These are phyloP conservation scores for Cordyceps militaris DNA, from an alignment of 2,329 filamentous ascomycete species.

Conservation along the genomic window DNA sequence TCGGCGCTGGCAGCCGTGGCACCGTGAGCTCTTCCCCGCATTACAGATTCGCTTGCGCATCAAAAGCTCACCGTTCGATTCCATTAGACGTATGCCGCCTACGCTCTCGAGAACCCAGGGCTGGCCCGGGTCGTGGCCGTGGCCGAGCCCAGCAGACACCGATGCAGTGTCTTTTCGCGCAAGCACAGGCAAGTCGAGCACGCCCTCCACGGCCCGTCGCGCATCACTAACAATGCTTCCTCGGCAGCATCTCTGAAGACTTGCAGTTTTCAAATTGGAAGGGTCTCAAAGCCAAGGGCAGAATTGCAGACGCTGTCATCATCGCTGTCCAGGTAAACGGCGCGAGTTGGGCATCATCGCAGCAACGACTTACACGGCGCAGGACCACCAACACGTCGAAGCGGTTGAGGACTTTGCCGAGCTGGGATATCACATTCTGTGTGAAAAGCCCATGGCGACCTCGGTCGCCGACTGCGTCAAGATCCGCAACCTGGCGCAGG, in stretches of 20 bases:
- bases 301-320: constrained; percentile 14
- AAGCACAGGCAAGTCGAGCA: constrained; percentile 11
- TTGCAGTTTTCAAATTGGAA: constrained; percentile 14
- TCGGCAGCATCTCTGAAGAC: constrained; percentile 11
- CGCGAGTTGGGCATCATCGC: no score
- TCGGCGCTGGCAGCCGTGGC: constrained; percentile 15
- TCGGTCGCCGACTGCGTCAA: constrained; percentile 14
- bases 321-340: constrained; percentile 13
- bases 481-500: constrained; percentile 9
- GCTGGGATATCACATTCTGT: constrained; percentile 16
- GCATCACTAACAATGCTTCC: neutral
- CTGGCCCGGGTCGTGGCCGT: constrained; percentile 15
- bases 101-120: constrained; percentile 13
- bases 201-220: no score
- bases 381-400: constrained; percentile 19
- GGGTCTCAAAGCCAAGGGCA: constrained; percentile 12
- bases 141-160: constrained; percentile 13
- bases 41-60: neutral
- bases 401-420: constrained; percentile 29
- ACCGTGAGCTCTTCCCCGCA: constrained; percentile 7
- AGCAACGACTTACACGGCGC: neutral
- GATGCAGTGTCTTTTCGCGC: constrained; percentile 12
- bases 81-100: constrained; percentile 14
- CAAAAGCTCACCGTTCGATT: neutral
- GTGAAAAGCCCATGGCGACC: constrained; percentile 17